Evolutionary conservation across 2,329 filamentous ascomycete genomes (phyloP).

Genomic region (Zopfia rhizophila): DNA sequence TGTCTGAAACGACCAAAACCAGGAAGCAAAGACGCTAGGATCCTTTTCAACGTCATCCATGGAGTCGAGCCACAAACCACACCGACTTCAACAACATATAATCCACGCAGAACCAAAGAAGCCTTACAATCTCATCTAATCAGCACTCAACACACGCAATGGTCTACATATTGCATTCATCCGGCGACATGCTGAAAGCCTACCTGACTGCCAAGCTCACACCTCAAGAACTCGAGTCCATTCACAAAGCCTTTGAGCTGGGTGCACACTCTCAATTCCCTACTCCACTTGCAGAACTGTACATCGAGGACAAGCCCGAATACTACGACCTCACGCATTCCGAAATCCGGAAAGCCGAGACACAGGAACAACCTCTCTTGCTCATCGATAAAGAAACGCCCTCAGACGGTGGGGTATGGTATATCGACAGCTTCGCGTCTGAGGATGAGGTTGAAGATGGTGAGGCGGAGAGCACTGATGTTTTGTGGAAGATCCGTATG

Average conservation of each 20-base stretch:
- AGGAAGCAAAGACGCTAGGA: too few species aligned
- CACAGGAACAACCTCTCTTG: constrained; percentile 8
- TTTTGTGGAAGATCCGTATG: constrained; percentile 22
- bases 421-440: constrained; percentile 15
- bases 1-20: too few species aligned
- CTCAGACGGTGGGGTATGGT: constrained; percentile 16
- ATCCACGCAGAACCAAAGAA: too few species aligned
- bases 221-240: constrained; percentile 13
- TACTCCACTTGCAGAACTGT: constrained; percentile 8
- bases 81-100: too few species aligned
- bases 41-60: too few species aligned
- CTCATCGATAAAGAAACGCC: constrained; percentile 19
- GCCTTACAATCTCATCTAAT: too few species aligned
- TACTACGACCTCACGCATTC: constrained; percentile 10
- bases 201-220: constrained; percentile 12
- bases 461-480: constrained; percentile 17
- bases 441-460: constrained; percentile 16
- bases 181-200: background rate
- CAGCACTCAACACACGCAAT: too few species aligned
- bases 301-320: constrained; percentile 15
- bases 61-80: too few species aligned
- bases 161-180: background rate
- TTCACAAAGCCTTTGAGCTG: constrained; percentile 17
- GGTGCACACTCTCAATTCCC: constrained; percentile 10
- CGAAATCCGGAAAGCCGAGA: constrained; percentile 8